A percentile compares a stretch with the other conserved stretches of the same genome.
These are phyloP conservation scores for Gryganskiella cystojenkinii DNA, from an alignment of 192 early-diverging fungal genomes.

Conservation along the genomic window DNA sequence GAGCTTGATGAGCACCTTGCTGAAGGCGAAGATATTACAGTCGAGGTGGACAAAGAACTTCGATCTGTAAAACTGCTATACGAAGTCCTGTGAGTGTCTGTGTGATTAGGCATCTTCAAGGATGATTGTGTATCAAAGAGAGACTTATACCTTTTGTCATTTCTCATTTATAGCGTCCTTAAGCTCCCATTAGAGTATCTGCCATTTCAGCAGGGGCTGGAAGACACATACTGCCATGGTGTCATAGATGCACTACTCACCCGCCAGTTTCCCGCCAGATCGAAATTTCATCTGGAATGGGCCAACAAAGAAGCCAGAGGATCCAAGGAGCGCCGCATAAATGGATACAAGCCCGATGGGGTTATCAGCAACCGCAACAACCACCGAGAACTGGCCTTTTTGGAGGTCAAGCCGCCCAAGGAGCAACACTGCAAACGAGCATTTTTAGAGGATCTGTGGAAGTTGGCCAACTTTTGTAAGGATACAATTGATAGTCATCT, in stretches of 20 bases:
- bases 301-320: conserved; percentile 8
- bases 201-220: conserved; percentile 2
- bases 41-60: not conserved
- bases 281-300: conserved; percentile 14
- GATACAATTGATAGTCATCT: not conserved
- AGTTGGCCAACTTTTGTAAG: conserved; percentile 9
- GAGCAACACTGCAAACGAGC: not conserved
- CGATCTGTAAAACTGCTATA: conserved; percentile 7
- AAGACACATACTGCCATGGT: conserved; percentile 28
- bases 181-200: conserved; percentile 8
- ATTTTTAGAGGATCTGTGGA: conserved; percentile 11
- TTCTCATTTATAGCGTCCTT: conserved; percentile 2
- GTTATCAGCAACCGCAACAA: conserved; percentile 9
- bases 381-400: conserved; percentile 7
- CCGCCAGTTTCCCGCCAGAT: conserved; percentile 10
- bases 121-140: not conserved
- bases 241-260: conserved; percentile 19
- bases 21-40: not conserved
- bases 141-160: not conserved
- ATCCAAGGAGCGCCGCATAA: conserved; percentile 11
- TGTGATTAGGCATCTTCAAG: not conserved
- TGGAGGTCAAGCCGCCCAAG: conserved; percentile 13
- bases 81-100: conserved; percentile 14
- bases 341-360: conserved; percentile 21
- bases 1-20: conserved; percentile 7